phyloP scores from a whole-genome alignment of 257 asterid species.

The Solanum dulcamara region DNA sequence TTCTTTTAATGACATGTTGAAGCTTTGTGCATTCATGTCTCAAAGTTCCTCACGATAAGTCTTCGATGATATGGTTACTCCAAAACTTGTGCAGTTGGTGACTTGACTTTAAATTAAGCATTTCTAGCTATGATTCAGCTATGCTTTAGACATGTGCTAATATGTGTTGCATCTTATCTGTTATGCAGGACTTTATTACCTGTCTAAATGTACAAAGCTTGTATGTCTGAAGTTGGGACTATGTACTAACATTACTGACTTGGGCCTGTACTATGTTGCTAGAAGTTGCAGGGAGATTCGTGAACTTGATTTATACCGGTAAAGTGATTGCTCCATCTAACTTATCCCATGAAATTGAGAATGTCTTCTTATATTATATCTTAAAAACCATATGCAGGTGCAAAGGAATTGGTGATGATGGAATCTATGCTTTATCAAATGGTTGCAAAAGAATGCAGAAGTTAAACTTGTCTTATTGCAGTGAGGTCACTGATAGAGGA shows the following conservation, averaged over 20 bases:
- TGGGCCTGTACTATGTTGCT: constrained; percentile 49
- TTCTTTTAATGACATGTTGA: background rate
- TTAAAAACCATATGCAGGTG: constrained; percentile 32
- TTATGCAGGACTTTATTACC: constrained; percentile 42
- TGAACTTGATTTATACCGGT: constrained; percentile 78
- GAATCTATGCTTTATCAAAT: constrained; percentile 37
- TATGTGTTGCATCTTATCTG: background rate
- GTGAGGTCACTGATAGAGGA: constrained; percentile 40
- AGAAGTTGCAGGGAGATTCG: constrained; percentile 36
- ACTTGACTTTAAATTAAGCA: background rate
- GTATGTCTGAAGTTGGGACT: constrained; percentile 54
- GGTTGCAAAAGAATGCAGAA: constrained; percentile 52
- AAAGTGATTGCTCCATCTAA: background rate
- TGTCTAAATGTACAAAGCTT: constrained; percentile 50
- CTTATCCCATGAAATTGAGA: background rate
- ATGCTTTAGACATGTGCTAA: background rate
- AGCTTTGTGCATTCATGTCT: background rate
- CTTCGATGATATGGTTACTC: background rate
- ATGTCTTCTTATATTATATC: background rate
- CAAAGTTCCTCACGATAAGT: background rate
- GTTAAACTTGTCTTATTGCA: constrained; percentile 56
- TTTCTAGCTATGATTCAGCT: background rate
- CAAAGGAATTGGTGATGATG: constrained; percentile 45
- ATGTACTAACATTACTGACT: constrained; percentile 45
- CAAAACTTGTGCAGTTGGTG: background rate